Base-by-base conservation (phyloP, 106 monocot species). In the Chionographis japonica region DNA sequence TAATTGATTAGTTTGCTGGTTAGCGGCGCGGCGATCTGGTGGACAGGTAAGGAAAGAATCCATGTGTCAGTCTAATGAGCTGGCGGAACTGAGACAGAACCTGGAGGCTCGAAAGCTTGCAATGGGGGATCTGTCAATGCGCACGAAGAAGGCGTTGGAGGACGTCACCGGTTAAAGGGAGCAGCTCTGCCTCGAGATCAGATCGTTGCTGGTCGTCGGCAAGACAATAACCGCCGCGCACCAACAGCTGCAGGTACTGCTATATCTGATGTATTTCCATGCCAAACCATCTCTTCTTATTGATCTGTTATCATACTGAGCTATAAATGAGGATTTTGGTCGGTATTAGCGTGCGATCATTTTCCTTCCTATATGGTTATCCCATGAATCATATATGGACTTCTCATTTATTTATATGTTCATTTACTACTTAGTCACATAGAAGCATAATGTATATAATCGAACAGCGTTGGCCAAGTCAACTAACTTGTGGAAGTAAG, bases 191-290 rank as follows among this genome's bases (percentile, higher is more conserved):
- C 50, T 60, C 61, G 71, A 63, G 12, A 79, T 70, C 64, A 81
- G 87, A 83, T 67, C 61, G 27, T 70, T 98, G 62, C 65, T 83
- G 71, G 66, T 78, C 64, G 89, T 87, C 63, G 70, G 79, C 40
- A 87, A 93, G 58, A 90, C 78, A 18, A 80, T 98, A 18, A 75
- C 70, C 40, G 72, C 80, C 56, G 78, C 87, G 3, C 69, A 79
- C 40, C 74, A 85, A 38, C 82, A 90, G 58, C 41, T 98, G 63
- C 78, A 93, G 98, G 98, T 98, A 69, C n/a, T n/a, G n/a, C n/a
- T n/a, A n/a, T n/a, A 8, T 61, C 12, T n/a, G n/a, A n/a, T 18
- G 40, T 13, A 40, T 36, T 52, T n/a, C n/a, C n/a, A 20, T 56
- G 41, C 19, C 12, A 40, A 40, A 6, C 19, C 18, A 10, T 36